These are phyloP conservation scores for Drechslera avenae DNA, from an alignment of 2,329 filamentous ascomycete species.

Conservation along the genomic window DNA sequence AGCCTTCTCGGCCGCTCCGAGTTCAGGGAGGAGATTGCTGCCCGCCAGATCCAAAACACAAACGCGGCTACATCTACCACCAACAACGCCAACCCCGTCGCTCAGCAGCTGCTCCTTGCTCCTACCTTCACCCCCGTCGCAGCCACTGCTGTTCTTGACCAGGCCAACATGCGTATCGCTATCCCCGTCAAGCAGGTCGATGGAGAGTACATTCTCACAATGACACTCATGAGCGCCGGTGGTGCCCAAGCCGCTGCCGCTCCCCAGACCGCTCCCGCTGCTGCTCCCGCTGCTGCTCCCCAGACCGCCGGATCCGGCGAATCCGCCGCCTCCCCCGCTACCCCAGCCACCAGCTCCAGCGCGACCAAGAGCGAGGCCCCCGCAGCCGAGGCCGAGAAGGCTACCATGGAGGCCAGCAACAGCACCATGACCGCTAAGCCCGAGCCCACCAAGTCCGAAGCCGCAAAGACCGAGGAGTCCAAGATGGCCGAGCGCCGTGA, in stretches of 20 bases:
- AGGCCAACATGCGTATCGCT: constrained; percentile 45
- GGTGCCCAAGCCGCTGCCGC: constrained; percentile 11
- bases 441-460: constrained; percentile 27
- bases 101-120: constrained; percentile 39
- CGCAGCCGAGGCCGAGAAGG: constrained; percentile 8
- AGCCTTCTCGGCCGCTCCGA: constrained; percentile 27
- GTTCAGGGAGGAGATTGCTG: constrained; percentile 30
- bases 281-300: not conserved
- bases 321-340: not conserved
- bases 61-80: constrained; percentile 31
- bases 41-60: constrained; percentile 26
- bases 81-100: constrained; percentile 40
- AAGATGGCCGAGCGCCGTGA: constrained; percentile 15
- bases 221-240: constrained; percentile 31
- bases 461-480: not conserved
- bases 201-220: constrained; percentile 46
- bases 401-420: constrained; percentile 15
- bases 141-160: constrained; percentile 42
- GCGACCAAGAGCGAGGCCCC: not conserved
- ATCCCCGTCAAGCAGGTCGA: constrained; percentile 44
- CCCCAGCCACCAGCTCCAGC: not conserved
- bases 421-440: constrained; percentile 23
- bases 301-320: no score
- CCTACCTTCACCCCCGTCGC: constrained; percentile 46
- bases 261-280: constrained; percentile 12